Conservation (phyloP, 1,284 basidiomycete species). For the Irpex sp. region DNA sequence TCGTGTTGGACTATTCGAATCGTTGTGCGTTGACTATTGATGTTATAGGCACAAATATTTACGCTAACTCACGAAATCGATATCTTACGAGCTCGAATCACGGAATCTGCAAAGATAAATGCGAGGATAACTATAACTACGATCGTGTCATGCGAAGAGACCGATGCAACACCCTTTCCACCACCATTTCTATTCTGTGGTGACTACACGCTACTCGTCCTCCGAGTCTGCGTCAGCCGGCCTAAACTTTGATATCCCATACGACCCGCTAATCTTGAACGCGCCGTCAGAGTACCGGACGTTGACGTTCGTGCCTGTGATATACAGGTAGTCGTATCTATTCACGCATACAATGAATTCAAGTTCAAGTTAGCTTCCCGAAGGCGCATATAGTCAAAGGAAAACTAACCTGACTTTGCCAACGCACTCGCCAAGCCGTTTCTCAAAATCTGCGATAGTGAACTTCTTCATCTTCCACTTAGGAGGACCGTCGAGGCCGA, state of each 20-base stretch:
- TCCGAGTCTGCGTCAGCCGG: too few species aligned
- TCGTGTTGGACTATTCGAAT: neutral
- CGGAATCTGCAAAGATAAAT: too few species aligned
- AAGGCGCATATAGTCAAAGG: too few species aligned
- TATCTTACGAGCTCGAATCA: neutral
- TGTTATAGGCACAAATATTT: too few species aligned
- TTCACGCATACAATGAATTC: too few species aligned
- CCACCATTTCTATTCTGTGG: too few species aligned
- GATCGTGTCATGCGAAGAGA: too few species aligned
- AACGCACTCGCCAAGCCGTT: slow-evolving; percentile 29
- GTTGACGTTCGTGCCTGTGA: neutral
- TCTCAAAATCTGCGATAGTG: slow-evolving; percentile 38
- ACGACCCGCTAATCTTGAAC: neutral
- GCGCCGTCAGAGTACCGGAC: neutral
- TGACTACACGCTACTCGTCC: too few species aligned
- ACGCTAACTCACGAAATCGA: too few species aligned
- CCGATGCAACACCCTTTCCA: too few species aligned
- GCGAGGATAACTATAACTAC: too few species aligned
- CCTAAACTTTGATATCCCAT: neutral
- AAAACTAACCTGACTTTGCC: neutral
- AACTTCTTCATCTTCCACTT: slow-evolving; percentile 54
- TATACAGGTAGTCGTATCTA: neutral
- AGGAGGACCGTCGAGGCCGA: slow-evolving; percentile 44
- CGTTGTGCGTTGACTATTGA: neutral
- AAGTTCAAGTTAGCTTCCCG: too few species aligned